A percentile compares a stretch with the other conserved stretches of the same genome.
Conservation (phyloP, 257 asterid genomes). For the Marsdenia floribunda region DNA sequence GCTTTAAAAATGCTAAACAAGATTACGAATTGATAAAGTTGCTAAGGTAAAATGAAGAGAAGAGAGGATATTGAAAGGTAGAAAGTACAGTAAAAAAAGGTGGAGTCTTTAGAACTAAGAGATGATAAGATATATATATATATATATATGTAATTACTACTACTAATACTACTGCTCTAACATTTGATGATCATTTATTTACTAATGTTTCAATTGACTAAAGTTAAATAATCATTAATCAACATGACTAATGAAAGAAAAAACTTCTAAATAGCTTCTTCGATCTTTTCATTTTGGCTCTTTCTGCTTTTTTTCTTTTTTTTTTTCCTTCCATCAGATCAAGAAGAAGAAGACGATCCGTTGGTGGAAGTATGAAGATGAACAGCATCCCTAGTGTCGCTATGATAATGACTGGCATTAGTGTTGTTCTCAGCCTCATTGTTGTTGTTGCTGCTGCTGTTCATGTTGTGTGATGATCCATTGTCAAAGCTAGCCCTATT, state of each 20-base stretch:
- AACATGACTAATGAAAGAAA: not conserved
- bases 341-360: slow-evolving; percentile 27
- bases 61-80: not conserved
- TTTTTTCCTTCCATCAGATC: not conserved
- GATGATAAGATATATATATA: not conserved
- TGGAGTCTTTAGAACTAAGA: not conserved
- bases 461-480: slow-evolving; percentile 6
- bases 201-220: slow-evolving; percentile 8
- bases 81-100: not conserved
- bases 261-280: not conserved
- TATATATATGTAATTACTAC: too few relatives aligned
- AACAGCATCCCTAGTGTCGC: slow-evolving; percentile 10
- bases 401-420: slow-evolving; percentile 1
- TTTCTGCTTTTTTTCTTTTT: not conserved
- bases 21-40: too few relatives aligned
- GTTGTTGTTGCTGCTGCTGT: not conserved
- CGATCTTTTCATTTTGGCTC: not conserved
- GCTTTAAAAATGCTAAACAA: not conserved
- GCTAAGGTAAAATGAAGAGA: not conserved
- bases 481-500: not conserved
- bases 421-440: not conserved
- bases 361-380: slow-evolving; percentile 18
- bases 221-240: slow-evolving; percentile 7
- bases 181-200: not conserved
- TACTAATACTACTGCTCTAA: not conserved